Evolutionary conservation across 768 basidiomycete genomes (phyloP), one percentile per base, ranked within the genome.

Genomic region (Rhodotorula toruloides): DNA sequence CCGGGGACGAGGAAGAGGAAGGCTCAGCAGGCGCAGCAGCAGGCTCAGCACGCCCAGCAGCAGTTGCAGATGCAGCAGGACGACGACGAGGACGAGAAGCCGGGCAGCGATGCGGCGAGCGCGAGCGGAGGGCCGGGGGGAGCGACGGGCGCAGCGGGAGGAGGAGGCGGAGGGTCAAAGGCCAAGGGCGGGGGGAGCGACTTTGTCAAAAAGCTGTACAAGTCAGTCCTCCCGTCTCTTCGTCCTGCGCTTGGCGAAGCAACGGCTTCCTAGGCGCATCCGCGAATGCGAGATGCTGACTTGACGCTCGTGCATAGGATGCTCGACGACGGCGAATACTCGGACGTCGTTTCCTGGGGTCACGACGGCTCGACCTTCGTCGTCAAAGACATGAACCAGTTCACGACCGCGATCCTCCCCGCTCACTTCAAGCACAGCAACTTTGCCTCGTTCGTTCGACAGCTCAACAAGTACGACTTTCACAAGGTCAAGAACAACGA

Each of bases 361-460:
- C 84, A 88, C 0, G 81, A 82, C 53, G 90, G 90, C 40, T 90
- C 93, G 76, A 88, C 87, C 73, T 94, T 94, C 74, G 87, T 92
- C 74, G 90, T 94, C 70, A 93, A 93, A 78, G 91, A 93, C 81
- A 93, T 93, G 89, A 93, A 90, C 79, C 90, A 91, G 74, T 94
- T 94, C 79, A 92, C 91, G 43, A 91, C 90, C 78, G 54, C 81
- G 34, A 88, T 93, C 76, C 83, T 94, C 13, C 91, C 91, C 12
- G 86, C 88, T 43, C 86, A 91, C 82, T 94, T 94, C 84, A 92
- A 93, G 77, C 91, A 94, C 76, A 90, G 88, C 12, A 94, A 94
- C 76, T 94, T 94, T 77, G 91, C 91, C 37, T 85, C 83, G 59
- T 94, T 94, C 75, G 91, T 94, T 10, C 84, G 91, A 3, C 91